Evolutionary conservation across 371 early-diverging fungal genomes (phyloP), one percentile per base, ranked within the genome.

Genomic region (Funneliformis caledonium): DNA sequence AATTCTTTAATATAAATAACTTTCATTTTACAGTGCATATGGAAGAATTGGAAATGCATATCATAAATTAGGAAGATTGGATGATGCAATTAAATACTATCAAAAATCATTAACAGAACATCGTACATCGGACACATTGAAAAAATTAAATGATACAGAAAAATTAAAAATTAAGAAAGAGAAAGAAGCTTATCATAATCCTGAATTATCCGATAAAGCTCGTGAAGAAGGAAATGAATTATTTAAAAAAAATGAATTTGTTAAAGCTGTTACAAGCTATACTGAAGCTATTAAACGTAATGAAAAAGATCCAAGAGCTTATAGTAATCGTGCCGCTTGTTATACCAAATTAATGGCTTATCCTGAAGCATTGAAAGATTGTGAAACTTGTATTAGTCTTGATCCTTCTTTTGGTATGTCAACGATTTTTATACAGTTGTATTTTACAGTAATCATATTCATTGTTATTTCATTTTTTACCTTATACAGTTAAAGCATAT

Each of bases 241-340:
- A 43, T 98, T 97, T 93, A 99, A 99, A 90, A 82, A 92, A 69
- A 91, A 89, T 72, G 91, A 96, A 77, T 99, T 90, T 87, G 92
- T 93, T 12, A 96, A 92, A 69, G 98, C 99, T n/a, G 92, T 98
- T 83, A 93, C 94, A 85, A 89, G 91, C 85, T 99, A 98, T 88
- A 92, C 96, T n/a, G 99, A 99, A 88, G 94, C 98, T 4, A 97
- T 99, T 84, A 96, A 96, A 90, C 95, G 99, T 81, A 95, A 97
- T 81, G 96, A 95, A 45, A 85, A 90, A 31, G 99, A 99, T 81
- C 93, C 95, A 31, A 90, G 96, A 82, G 92, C 93, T 82, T 98
- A 94, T 85, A 95, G 96, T 37, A 99, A 99, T 92, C 95, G 99
- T 84, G 96, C 99, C 19, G 97, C 96, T 48, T 95, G 96, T 86